These are phyloP conservation scores for Daldinia loculata DNA, from an alignment of 495 filamentous ascomycete species.

Conservation along the genomic window DNA sequence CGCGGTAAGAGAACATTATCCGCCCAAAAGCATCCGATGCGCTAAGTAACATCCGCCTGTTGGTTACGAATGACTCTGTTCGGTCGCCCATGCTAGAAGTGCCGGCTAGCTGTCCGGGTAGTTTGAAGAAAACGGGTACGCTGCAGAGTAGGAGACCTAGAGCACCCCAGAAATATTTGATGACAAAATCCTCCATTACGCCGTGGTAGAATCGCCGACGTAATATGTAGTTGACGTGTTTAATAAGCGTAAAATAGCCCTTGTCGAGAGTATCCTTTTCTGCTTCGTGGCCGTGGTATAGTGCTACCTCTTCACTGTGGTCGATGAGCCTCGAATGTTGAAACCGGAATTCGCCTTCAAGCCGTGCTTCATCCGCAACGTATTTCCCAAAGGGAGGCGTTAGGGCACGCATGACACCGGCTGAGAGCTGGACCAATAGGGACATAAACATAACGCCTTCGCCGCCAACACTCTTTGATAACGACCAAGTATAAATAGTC, in stretches of 20 bases:
- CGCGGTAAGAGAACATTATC: constrained; percentile 98
- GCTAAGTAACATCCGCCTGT: constrained; percentile 86
- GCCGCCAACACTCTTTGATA: constrained; percentile 91
- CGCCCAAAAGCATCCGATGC: constrained; percentile 96
- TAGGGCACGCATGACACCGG: constrained; percentile 89
- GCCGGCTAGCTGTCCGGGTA: constrained; percentile 72
- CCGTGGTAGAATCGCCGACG: constrained; percentile 90
- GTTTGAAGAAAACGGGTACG: constrained; percentile 93
- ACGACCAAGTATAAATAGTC: constrained; percentile 89
- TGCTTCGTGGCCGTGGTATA: constrained; percentile 92
- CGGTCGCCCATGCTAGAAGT: constrained; percentile 83
- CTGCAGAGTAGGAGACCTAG: constrained; percentile 93
- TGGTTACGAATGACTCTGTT: constrained; percentile 96
- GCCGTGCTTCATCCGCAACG: constrained; percentile 91
- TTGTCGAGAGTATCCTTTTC: constrained; percentile 98
- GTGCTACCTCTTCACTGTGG: constrained; percentile 90
- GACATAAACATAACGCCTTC: constrained; percentile 96
- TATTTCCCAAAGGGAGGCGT: constrained; percentile 99
- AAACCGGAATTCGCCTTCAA: constrained; percentile 97
- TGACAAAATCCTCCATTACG: constrained; percentile 98
- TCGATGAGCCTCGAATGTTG: constrained; percentile 95
- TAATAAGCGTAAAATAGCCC: constrained; percentile 98
- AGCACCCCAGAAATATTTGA: constrained; percentile 99
- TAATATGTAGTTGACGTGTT: constrained; percentile 96
- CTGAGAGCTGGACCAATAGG: constrained; percentile 89